Evolutionary conservation across 2,329 filamentous ascomycete species (phyloP).

Genomic region (Zalaria obscura): DNA sequence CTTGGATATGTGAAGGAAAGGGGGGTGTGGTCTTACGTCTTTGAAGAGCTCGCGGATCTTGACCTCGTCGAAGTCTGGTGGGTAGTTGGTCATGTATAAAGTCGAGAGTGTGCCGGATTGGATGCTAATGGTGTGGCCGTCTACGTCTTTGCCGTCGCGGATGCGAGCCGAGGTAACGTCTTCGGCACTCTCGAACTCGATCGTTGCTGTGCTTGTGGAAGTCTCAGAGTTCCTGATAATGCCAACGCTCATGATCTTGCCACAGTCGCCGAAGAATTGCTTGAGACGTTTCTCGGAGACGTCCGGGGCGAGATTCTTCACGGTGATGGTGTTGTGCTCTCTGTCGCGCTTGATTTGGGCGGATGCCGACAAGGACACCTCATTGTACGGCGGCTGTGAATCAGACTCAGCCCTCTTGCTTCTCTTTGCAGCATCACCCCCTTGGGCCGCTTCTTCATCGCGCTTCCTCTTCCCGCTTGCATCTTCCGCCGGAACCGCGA

Average conservation of each 20-base stretch:
- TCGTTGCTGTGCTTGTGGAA: slow-evolving; percentile 54
- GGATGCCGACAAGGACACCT: slow-evolving; percentile 20
- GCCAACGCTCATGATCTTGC: slow-evolving; percentile 65
- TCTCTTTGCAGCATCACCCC: slow-evolving; percentile 51
- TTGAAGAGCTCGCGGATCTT: slow-evolving; percentile 57
- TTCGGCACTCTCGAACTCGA: slow-evolving; percentile 73
- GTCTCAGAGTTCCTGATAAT: slow-evolving; percentile 49
- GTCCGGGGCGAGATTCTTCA: slow-evolving; percentile 59
- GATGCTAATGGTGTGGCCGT: slow-evolving; percentile 59
- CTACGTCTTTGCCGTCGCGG: slow-evolving; percentile 66
- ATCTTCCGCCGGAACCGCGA: slow-evolving; percentile 15
- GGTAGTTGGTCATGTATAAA: slow-evolving; percentile 83
- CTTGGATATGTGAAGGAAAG: neutral
- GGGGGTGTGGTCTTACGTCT: slow-evolving; percentile 23
- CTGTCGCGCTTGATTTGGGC: slow-evolving; percentile 59
- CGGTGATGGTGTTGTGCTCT: slow-evolving; percentile 75
- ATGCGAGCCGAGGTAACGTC: slow-evolving; percentile 72
- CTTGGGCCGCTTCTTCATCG: slow-evolving; percentile 38
- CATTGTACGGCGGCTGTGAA: slow-evolving; percentile 10
- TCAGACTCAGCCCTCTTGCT: slow-evolving; percentile 34
- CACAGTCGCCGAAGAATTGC: slow-evolving; percentile 86
- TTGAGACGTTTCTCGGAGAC: slow-evolving; percentile 59
- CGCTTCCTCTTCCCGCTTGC: slow-evolving; percentile 56
- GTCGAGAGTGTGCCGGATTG: slow-evolving; percentile 64
- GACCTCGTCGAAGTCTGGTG: slow-evolving; percentile 56